phyloP scores from a whole-genome alignment of 495 filamentous ascomycete genomes.

The Aspergillus nidulans region DNA sequence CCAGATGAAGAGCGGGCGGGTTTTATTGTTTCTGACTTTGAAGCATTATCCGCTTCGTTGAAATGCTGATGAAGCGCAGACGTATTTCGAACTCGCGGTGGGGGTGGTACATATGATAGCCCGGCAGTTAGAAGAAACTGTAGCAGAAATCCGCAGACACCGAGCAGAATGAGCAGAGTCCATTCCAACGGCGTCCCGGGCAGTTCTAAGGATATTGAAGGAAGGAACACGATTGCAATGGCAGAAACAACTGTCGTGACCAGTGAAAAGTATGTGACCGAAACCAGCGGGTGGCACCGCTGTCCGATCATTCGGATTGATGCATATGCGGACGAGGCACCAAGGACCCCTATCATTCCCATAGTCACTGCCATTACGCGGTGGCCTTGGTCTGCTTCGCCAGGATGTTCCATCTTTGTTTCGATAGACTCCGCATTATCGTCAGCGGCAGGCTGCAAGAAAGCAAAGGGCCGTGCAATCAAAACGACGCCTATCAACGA shows the following conservation, averaged over 20 bases:
- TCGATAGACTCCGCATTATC: slow-evolving; percentile 7
- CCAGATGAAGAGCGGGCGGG: slow-evolving; percentile 29
- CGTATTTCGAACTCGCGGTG: slow-evolving; percentile 22
- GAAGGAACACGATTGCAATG: slow-evolving; percentile 53
- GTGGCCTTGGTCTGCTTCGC: slow-evolving; percentile 47
- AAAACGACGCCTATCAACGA: slow-evolving; percentile 78
- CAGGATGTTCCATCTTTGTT: slow-evolving; percentile 20
- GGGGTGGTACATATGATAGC: slow-evolving; percentile 57
- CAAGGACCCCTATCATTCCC: slow-evolving; percentile 76
- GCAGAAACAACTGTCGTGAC: slow-evolving; percentile 65
- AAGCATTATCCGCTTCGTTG: neutral
- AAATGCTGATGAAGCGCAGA: neutral
- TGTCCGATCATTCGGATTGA: slow-evolving; percentile 80
- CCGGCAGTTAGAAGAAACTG: slow-evolving; percentile 86
- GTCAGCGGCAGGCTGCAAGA: slow-evolving; percentile 6
- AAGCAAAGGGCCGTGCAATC: slow-evolving; percentile 69
- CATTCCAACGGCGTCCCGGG: slow-evolving; percentile 63
- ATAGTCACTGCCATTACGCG: slow-evolving; percentile 68
- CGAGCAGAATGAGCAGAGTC: slow-evolving; percentile 64
- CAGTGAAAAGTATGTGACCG: slow-evolving; percentile 78
- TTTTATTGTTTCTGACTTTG: slow-evolving; percentile 11
- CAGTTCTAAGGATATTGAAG: slow-evolving; percentile 57
- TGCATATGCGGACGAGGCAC: slow-evolving; percentile 71
- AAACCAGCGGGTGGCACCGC: slow-evolving; percentile 77
- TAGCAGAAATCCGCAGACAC: slow-evolving; percentile 74